phyloP scores from a whole-genome alignment of 352 stramenopile genomes.

The Aphanomyces cochlioides region DNA sequence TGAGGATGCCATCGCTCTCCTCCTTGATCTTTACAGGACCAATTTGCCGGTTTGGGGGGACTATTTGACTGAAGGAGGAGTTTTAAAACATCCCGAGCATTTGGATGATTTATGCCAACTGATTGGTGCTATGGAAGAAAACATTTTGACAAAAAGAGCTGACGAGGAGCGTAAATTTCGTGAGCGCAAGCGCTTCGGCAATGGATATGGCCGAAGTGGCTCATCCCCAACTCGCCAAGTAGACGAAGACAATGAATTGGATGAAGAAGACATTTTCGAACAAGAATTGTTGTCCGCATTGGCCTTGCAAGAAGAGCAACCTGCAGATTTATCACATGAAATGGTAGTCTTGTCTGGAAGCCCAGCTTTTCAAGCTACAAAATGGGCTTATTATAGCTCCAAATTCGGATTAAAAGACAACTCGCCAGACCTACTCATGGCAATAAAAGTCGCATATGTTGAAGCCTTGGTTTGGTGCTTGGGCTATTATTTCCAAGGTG shows the following conservation, averaged over 20 bases:
- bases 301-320: slow-evolving; percentile 37
- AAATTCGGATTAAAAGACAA: slow-evolving; percentile 63
- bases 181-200: slow-evolving; percentile 22
- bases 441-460: slow-evolving; percentile 74
- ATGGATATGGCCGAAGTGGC: slow-evolving; percentile 37
- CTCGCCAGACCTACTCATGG: slow-evolving; percentile 10
- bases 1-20: slow-evolving; percentile 95
- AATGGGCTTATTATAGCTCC: slow-evolving; percentile 80
- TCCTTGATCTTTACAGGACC: slow-evolving; percentile 89
- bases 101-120: slow-evolving; percentile 90
- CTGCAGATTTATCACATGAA: slow-evolving; percentile 43
- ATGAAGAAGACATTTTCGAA: slow-evolving; percentile 38
- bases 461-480: slow-evolving; percentile 77
- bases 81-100: slow-evolving; percentile 85
- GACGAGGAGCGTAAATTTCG: slow-evolving; percentile 44
- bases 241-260: slow-evolving; percentile 45
- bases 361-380: slow-evolving; percentile 75
- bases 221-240: slow-evolving; percentile 37
- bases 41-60: slow-evolving; percentile 76
- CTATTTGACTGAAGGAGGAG: slow-evolving; percentile 90
- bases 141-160: slow-evolving; percentile 85
- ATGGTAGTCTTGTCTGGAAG: slow-evolving; percentile 59
- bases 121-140: slow-evolving; percentile 92
- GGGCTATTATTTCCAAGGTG: slow-evolving; percentile 88
- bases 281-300: slow-evolving; percentile 56